Evolutionary conservation across 352 stramenopile genomes (phyloP).

Genomic region (Elongisporangium undulatum): DNA sequence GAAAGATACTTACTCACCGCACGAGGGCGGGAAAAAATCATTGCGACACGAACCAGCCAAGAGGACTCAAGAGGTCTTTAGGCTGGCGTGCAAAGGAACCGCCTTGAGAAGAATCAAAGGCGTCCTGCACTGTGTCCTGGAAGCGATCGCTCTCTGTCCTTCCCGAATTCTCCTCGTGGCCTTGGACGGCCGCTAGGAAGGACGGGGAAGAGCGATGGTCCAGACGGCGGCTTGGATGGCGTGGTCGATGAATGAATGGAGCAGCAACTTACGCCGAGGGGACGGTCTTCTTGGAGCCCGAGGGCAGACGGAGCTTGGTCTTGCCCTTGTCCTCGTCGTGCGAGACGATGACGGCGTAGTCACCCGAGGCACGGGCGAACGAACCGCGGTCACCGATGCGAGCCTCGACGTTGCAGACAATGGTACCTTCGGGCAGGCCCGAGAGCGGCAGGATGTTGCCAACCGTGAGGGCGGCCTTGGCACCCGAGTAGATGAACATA

Average conservation of each 20-base stretch:
- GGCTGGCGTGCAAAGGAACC: neutral
- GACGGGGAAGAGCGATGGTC: constrained; percentile 4
- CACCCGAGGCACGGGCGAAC: constrained; percentile 95
- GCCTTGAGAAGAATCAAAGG: neutral
- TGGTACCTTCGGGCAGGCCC: constrained; percentile 97
- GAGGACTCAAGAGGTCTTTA: neutral
- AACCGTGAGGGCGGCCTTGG: constrained; percentile 94
- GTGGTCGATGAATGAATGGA: constrained; percentile 9
- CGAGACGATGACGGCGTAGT: constrained; percentile 98
- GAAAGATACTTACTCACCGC: constrained; percentile 85
- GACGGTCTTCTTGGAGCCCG: constrained; percentile 97
- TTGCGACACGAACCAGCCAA: constrained; percentile 1
- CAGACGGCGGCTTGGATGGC: constrained; percentile 4
- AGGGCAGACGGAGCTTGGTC: constrained; percentile 94
- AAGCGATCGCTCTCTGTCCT: neutral
- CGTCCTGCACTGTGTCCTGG: neutral
- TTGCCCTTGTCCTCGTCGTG: constrained; percentile 99
- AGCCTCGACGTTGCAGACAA: constrained; percentile 98
- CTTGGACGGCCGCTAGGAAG: neutral
- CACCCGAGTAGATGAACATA: constrained; percentile 98
- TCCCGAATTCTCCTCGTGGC: neutral
- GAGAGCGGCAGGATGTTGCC: constrained; percentile 97
- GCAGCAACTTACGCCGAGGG: constrained; percentile 81
- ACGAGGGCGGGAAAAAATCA: constrained; percentile 54
- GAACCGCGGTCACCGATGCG: constrained; percentile 94